Conservation (phyloP, 352 stramenopile genomes). For the Aphanomyces invadans region DNA sequence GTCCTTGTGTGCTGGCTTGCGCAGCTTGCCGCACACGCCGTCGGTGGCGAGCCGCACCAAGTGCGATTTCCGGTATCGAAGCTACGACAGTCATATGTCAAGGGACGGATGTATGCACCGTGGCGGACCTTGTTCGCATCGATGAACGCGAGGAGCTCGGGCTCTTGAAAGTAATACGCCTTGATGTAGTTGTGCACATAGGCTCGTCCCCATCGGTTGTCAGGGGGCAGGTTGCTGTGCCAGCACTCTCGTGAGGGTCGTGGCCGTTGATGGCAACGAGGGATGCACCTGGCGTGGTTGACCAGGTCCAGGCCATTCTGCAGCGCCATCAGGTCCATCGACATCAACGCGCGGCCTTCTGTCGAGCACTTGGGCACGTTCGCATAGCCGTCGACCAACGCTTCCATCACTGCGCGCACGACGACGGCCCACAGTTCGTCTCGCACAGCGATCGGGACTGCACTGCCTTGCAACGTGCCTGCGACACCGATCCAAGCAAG, state of each 20-base stretch:
- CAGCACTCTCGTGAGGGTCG: too few species aligned
- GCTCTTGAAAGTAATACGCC: slow-evolving; percentile 83
- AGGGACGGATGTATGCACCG: background rate
- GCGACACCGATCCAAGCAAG: background rate
- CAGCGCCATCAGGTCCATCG: slow-evolving; percentile 92
- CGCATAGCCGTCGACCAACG: slow-evolving; percentile 88
- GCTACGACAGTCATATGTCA: background rate
- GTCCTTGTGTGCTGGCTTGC: slow-evolving; percentile 5
- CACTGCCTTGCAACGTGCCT: slow-evolving; percentile 18
- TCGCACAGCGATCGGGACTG: slow-evolving; percentile 51
- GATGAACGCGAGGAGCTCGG: slow-evolving; percentile 80
- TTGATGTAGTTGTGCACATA: slow-evolving; percentile 83
- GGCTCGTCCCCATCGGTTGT: slow-evolving; percentile 33
- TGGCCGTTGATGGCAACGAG: too few species aligned
- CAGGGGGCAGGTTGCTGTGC: slow-evolving; percentile 13
- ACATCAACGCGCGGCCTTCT: slow-evolving; percentile 94
- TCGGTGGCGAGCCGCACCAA: slow-evolving; percentile 17
- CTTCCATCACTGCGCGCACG: slow-evolving; percentile 81
- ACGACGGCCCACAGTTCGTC: slow-evolving; percentile 76
- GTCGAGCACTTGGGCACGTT: slow-evolving; percentile 86
- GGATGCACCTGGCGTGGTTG: too few species aligned
- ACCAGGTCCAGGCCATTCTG: slow-evolving; percentile 76
- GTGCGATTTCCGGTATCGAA: slow-evolving; percentile 18
- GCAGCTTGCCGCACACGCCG: slow-evolving; percentile 9
- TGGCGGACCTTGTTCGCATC: slow-evolving; percentile 50